phyloP scores from a whole-genome alignment of 1,284 basidiomycete genomes.

The Ceratobasidium sp. region DNA sequence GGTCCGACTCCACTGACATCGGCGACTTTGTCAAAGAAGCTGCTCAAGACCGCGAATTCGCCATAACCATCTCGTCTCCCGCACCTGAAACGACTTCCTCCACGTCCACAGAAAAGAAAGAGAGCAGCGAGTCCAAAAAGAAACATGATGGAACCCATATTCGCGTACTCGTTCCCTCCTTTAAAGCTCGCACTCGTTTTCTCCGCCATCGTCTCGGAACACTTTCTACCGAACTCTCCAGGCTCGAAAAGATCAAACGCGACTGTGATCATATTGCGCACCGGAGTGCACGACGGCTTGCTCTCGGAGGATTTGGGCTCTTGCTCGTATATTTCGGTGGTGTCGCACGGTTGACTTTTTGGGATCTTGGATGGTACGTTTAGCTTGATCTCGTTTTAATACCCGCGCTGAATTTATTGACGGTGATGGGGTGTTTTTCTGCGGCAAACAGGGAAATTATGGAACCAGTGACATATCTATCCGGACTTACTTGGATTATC shows the following conservation, averaged over 20 bases:
- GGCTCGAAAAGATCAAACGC: conserved; percentile 58
- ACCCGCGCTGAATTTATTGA: conserved; percentile 46
- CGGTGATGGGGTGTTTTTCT: conserved; percentile 49
- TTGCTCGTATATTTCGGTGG: conserved; percentile 71
- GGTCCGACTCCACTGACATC: conserved; percentile 74
- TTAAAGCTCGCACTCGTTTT: conserved; percentile 69
- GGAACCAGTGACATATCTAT: conserved; percentile 75
- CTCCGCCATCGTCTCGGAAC: conserved; percentile 58
- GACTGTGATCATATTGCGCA: conserved; percentile 68
- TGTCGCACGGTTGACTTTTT: conserved; percentile 72
- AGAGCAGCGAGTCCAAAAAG: conserved; percentile 35
- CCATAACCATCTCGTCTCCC: conserved; percentile 60
- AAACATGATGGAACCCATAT: conserved; percentile 53
- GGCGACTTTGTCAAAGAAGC: conserved; percentile 74
- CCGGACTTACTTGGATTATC: conserved; percentile 68
- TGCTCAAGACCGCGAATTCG: conserved; percentile 66
- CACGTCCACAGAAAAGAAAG: conserved; percentile 27
- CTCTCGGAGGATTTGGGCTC: conserved; percentile 66
- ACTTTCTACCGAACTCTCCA: conserved; percentile 11
- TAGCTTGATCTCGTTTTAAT: neutral
- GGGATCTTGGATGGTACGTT: conserved; percentile 67
- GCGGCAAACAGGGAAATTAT: conserved; percentile 65
- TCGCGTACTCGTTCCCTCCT: conserved; percentile 68
- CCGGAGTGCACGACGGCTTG: conserved; percentile 65
- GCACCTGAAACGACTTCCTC: neutral